These are phyloP conservation scores for Diaporthe eres DNA, from an alignment of 2,329 filamentous ascomycete species.

Conservation along the genomic window DNA sequence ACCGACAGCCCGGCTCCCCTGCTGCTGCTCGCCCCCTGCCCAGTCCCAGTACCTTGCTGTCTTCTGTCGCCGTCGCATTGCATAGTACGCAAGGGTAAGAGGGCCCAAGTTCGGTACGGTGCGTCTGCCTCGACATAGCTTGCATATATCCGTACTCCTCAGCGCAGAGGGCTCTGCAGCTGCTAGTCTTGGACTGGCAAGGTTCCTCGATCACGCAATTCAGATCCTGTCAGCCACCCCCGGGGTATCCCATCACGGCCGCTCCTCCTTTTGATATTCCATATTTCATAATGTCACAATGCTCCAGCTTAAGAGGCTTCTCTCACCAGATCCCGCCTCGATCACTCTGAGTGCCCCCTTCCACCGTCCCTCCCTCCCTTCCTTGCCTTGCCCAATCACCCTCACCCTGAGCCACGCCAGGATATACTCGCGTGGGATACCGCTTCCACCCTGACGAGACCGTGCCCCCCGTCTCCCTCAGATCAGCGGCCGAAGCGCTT, in stretches of 20 bases:
- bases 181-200: slow-evolving; percentile 42
- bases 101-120: background rate
- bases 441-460: slow-evolving; percentile 2
- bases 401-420: slow-evolving; percentile 18
- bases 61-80: background rate
- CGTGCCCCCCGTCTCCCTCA: slow-evolving; percentile 2
- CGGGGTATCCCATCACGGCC: slow-evolving; percentile 38
- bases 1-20: slow-evolving; percentile 11
- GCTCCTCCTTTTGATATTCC: slow-evolving; percentile 40
- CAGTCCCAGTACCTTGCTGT: background rate
- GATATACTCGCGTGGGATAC: slow-evolving; percentile 28
- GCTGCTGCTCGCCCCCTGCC: slow-evolving; percentile 24
- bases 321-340: slow-evolving; percentile 34
- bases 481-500: background rate
- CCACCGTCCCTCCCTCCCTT: slow-evolving; percentile 24
- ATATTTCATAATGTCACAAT: slow-evolving; percentile 36
- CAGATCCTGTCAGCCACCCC: slow-evolving; percentile 38
- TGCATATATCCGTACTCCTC: background rate
- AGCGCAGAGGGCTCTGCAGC: slow-evolving; percentile 1
- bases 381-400: background rate
- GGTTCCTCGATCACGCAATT: slow-evolving; percentile 47
- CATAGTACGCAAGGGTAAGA: background rate
- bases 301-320: slow-evolving; percentile 36
- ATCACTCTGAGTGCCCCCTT: slow-evolving; percentile 29
- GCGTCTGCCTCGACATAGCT: background rate